A percentile compares a stretch with the other conserved stretches of the same genome.
Evolutionary conservation across 495 filamentous ascomycete species (phyloP).

Genomic region (Hyaloscypha bicolor): DNA sequence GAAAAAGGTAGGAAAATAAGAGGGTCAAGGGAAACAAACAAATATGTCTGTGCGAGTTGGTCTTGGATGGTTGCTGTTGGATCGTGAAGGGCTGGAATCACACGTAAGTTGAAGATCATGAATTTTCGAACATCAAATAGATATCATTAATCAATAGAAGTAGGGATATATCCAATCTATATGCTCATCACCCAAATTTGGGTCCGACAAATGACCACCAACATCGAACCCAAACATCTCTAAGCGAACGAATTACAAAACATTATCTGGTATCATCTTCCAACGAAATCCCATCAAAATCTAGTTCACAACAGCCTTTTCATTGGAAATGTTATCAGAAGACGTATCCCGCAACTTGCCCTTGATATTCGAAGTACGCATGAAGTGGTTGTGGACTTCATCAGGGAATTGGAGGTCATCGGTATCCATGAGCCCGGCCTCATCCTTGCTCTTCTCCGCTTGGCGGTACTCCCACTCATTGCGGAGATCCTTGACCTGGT

Average conservation of each 20-base stretch:
- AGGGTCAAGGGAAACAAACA: no score
- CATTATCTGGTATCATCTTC: neutral
- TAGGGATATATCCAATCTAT: no score
- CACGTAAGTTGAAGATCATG: no score
- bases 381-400: slow-evolving; percentile 26
- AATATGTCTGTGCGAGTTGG: no score
- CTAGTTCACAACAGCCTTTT: neutral
- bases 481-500: slow-evolving; percentile 79
- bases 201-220: no score
- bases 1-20: no score
- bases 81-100: no score
- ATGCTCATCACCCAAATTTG: no score
- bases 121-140: no score
- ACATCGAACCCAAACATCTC: no score
- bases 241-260: neutral
- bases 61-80: no score
- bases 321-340: neutral
- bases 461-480: slow-evolving; percentile 62
- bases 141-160: no score
- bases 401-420: slow-evolving; percentile 22
- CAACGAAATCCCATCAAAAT: neutral
- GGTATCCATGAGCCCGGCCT: slow-evolving; percentile 7
- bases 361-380: neutral
- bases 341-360: neutral
- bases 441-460: slow-evolving; percentile 24